Evolutionary conservation across 805 yeast species (phyloP), one percentile per base, ranked within the genome.

Genomic region (Wickerhamomyces xylosicus): DNA sequence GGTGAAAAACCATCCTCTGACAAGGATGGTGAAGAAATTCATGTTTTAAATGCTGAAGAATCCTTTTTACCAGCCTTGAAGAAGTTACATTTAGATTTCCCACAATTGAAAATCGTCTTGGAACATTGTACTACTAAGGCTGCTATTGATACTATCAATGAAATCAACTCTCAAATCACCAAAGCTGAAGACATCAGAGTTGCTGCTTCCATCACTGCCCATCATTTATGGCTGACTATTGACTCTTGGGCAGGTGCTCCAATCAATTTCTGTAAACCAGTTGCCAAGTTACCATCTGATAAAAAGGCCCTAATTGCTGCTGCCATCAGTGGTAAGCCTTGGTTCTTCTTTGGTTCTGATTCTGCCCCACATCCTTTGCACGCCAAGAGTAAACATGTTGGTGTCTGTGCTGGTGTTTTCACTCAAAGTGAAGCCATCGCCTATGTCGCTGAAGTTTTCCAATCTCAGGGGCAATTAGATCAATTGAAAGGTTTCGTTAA

Each of bases 171-270:
- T 18, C 56, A 53, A 15, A 58, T 64, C 17, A 47, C 48, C 8
- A 31, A 39, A 9, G 39, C 37, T n/a, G 49, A 50, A 4, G 66
- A 64, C 13, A 64, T 79, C 35, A 72, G 54, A 33, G 97, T 92
- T 3, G 87, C 90, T 15, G 98, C 95, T 1, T 77, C 96, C 4
- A 84, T 92, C 48, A 92, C 98, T 3, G 97, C 96, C 6, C 99
- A 92, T 59, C 99, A 92, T 56, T 68, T 92, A 41, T 84, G 71
- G 35, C 65, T 92, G 38, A 90, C 95, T 2, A 77, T 92, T 37
- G 97, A 92, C 59, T 79, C 79, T 47, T 92, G 97, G 95, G 96
- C 96, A 3, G 97, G 97, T 3, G 83, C 86, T 55, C 90, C 97
- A 29, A 74, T 86, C 55, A 86, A 90, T 54, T 92, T 81, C 63